Conservation (phyloP, 495 filamentous ascomycete species). For the Daldinia decipiens region DNA sequence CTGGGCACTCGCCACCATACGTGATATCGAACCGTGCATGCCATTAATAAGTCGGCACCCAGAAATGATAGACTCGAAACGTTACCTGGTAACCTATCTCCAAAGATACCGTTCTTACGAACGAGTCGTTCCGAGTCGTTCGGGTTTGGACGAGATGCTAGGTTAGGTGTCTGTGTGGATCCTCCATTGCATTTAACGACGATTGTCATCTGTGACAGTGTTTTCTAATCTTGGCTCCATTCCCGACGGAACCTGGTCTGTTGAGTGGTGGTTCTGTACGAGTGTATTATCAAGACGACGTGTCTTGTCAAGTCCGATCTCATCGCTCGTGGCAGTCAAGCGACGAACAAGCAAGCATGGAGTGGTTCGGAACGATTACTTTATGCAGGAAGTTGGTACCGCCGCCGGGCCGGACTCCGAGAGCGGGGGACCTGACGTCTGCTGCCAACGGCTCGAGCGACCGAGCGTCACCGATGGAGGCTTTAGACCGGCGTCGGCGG, state of each 20-base stretch:
- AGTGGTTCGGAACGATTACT: constrained; percentile 14
- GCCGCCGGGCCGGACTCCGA: constrained; percentile 37
- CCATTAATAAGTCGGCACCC: constrained; percentile 7
- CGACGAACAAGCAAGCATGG: constrained; percentile 10
- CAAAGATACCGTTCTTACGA: background rate
- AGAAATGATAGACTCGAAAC: background rate
- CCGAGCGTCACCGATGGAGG: constrained; percentile 16
- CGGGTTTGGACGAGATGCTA: background rate
- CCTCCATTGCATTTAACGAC: background rate
- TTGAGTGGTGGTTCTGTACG: background rate
- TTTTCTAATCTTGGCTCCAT: background rate
- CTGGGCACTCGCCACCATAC: background rate
- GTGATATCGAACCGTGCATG: constrained; percentile 7
- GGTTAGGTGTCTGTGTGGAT: background rate
- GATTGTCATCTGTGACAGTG: constrained; percentile 1
- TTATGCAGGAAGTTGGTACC: constrained; percentile 15
- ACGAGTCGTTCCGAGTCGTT: background rate
- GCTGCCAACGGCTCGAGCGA: constrained; percentile 21
- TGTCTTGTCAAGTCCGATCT: background rate
- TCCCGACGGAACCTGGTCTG: background rate
- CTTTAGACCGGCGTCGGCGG: constrained; percentile 7
- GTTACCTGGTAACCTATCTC: background rate
- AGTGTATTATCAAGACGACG: background rate
- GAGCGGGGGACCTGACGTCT: constrained; percentile 25
- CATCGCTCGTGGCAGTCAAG: background rate